Percentiles rank a stretch among this genome's conserved stretches.
Conservation (phyloP, 73 alveolate species). For the Paramecium bursaria region DNA sequence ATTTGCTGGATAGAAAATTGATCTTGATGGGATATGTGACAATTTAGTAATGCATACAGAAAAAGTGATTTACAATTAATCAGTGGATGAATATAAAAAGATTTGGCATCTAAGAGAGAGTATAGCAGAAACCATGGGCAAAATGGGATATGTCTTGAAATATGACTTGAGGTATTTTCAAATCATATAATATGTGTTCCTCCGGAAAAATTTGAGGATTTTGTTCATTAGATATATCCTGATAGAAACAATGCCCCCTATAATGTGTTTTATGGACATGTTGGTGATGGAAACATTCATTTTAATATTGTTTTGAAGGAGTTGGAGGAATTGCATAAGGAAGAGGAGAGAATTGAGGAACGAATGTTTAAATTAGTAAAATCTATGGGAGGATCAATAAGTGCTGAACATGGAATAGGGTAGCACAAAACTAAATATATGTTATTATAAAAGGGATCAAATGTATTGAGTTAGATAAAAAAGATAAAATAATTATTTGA, state of each 20-base stretch:
- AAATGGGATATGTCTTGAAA: constrained; percentile 60
- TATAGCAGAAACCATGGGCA: constrained; percentile 54
- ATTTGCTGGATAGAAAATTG: constrained; percentile 66
- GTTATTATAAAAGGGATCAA: constrained; percentile 10
- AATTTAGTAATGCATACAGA: constrained; percentile 10
- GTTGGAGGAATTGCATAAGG: constrained; percentile 52
- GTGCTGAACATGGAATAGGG: constrained; percentile 74
- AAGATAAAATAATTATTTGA: constrained; percentile 51
- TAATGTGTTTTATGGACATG: constrained; percentile 60
- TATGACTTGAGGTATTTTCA: constrained; percentile 65
- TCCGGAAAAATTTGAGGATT: constrained; percentile 65
- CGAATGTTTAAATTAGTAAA: constrained; percentile 10
- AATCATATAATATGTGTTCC: too few relatives aligned
- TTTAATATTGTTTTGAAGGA: constrained; percentile 31
- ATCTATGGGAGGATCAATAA: constrained; percentile 55
- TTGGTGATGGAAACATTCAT: constrained; percentile 70
- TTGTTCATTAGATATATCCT: constrained; percentile 24
- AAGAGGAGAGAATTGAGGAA: constrained; percentile 45
- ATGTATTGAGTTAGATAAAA: neutral
- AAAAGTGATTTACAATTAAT: constrained; percentile 5
- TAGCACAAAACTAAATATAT: constrained; percentile 28
- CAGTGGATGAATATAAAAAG: constrained; percentile 22
- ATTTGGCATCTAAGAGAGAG: constrained; percentile 67
- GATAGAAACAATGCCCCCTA: constrained; percentile 38
- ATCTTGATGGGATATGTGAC: constrained; percentile 32